These are phyloP conservation scores for Magnaporthiopsis rhizophila DNA, from an alignment of 2,329 filamentous ascomycete genomes.

Conservation along the genomic window DNA sequence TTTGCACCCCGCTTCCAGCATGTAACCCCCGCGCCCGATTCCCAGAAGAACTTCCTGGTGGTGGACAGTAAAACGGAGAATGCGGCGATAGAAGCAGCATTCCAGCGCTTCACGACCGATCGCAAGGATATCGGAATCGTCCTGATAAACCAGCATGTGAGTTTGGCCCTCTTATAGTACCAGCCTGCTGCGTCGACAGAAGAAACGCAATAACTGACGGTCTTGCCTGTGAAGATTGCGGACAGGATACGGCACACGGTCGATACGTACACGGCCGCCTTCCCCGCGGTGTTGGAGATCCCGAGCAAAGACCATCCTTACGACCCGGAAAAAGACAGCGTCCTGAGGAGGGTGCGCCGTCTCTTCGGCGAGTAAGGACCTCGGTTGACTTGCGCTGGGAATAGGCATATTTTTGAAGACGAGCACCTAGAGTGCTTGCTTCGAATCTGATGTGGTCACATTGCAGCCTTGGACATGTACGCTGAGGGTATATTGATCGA, in stretches of 20 bases:
- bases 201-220: neutral
- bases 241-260: constrained; percentile 87
- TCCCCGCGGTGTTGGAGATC: constrained; percentile 94
- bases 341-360: constrained; percentile 73
- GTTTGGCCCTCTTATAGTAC: constrained; percentile 18
- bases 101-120: constrained; percentile 79
- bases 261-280: constrained; percentile 87
- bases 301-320: constrained; percentile 99
- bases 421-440: neutral
- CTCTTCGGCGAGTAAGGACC: constrained; percentile 55
- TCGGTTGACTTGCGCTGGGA: neutral
- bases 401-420: neutral
- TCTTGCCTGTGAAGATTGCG: constrained; percentile 56
- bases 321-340: constrained; percentile 97
- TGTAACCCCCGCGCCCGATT: constrained; percentile 78
- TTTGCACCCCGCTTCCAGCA: constrained; percentile 50
- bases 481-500: neutral
- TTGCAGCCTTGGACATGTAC: neutral
- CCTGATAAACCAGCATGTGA: constrained; percentile 94
- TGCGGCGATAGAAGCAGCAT: constrained; percentile 78
- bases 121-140: constrained; percentile 96
- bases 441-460: neutral
- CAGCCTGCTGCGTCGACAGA: neutral
- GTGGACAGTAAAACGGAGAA: constrained; percentile 92
- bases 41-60: constrained; percentile 96